phyloP scores from a whole-genome alignment of 2,329 filamentous ascomycete genomes.

The Fusarium fracticaudum region DNA sequence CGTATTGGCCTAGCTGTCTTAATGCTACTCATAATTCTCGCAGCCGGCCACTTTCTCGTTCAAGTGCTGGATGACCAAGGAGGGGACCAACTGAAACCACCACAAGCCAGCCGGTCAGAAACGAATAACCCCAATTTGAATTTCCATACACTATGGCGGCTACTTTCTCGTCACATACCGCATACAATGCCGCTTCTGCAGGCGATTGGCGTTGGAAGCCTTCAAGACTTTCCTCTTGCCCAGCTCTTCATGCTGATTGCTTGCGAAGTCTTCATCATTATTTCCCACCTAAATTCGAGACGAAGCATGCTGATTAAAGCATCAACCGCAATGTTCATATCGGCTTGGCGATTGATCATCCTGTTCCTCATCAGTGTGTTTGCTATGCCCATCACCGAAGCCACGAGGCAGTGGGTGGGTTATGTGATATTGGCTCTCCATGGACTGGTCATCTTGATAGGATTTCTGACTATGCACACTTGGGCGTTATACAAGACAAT shows the following conservation, averaged over 20 bases:
- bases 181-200: not conserved
- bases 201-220: not conserved
- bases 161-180: not conserved
- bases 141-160: not conserved
- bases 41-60: not conserved
- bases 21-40: not conserved
- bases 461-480: not conserved
- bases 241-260: not conserved
- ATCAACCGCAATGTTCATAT: not conserved
- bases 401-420: not conserved
- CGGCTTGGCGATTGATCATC: not conserved
- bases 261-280: not conserved
- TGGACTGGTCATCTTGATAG: not conserved
- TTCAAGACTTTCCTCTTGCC: not conserved
- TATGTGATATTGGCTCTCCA: not conserved
- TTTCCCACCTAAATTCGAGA: not conserved
- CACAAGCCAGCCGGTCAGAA: fast-evolving
- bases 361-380: not conserved
- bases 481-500: not conserved
- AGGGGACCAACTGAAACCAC: not conserved
- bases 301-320: not conserved
- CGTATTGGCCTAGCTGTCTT: not conserved
- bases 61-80: not conserved
- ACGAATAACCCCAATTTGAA: not conserved
- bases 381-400: not conserved